Evolutionary conservation across 768 basidiomycete species (phyloP), one percentile per base, ranked within the genome.

Genomic region (Phanerochaete carnosa): DNA sequence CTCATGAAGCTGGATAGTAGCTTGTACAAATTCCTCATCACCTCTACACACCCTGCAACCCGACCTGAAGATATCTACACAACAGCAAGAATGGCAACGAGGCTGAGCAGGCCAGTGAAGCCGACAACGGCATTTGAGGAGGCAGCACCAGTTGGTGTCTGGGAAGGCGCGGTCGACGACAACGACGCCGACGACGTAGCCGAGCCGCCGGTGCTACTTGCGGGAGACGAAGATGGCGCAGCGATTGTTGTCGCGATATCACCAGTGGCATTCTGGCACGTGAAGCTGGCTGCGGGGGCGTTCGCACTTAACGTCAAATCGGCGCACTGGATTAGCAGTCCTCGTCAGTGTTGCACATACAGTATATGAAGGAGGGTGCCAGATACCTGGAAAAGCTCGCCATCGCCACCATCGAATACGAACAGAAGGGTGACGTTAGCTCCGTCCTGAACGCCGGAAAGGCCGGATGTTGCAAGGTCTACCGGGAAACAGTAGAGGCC

Each of bases 341-440:
- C 35, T 35, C 23, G 35, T 30, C n/a, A 52, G 61, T 12, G 19
- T 11, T 37, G 33, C 16, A 11, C 19, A 63, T n/a, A n/a, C n/a
- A n/a, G n/a, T n/a, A n/a, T n/a, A n/a, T n/a, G n/a, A n/a, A n/a
- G 39, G 39, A 43, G 6, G 6, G 15, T 45, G 26, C 51, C 28
- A 68, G 73, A 45, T 66, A 83, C 89, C 79, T 93, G 90, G 74
- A 80, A 92, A 8, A 95, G 79, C 29, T 68, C 50, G 23, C 85
- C 86, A 68, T 94, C 92, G 35, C 90, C 90, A 43, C 89, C 90
- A 64, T 84, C 73, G 68, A 74, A 93, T 29, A 83, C 64, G 25
- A 92, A 66, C 72, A 90, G 86, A 51, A 94, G 75, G 0, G 93
- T 93, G 39, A 90, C 86, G 63, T 91, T 87, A 22, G 83, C 78